These are phyloP conservation scores for Kockiozyma suomiensis DNA, from an alignment of 805 yeast genomes.

Conservation along the genomic window DNA sequence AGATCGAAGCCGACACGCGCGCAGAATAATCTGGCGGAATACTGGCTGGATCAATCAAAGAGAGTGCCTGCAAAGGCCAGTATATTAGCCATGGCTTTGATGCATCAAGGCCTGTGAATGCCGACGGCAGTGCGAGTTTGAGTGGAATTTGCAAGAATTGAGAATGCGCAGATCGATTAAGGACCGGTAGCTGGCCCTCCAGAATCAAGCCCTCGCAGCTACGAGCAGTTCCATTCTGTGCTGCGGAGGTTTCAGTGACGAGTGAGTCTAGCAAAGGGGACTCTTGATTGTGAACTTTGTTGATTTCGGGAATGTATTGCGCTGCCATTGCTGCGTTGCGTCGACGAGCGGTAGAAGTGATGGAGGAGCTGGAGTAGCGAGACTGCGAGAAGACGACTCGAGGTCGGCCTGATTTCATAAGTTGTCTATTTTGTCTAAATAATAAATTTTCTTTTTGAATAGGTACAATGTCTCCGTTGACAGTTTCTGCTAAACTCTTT, in stretches of 20 bases:
- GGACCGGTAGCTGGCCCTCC: constrained; percentile 14
- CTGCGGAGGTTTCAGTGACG: constrained; percentile 25
- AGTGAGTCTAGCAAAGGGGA: constrained; percentile 13
- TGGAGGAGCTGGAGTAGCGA: constrained; percentile 1
- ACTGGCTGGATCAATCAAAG: constrained; percentile 40
- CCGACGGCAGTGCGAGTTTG: constrained; percentile 49
- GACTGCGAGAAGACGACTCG: constrained; percentile 13
- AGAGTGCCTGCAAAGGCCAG: constrained; percentile 70
- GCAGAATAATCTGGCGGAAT: constrained; percentile 14
- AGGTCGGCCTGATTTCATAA: constrained; percentile 2
- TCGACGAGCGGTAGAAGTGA: background rate
- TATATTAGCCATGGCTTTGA: constrained; percentile 90
- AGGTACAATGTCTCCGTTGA: background rate
- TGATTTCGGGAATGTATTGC: constrained; percentile 2
- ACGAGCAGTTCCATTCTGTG: constrained; percentile 23
- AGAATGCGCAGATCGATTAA: constrained; percentile 11
- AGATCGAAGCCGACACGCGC: constrained; percentile 39
- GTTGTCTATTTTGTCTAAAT: background rate
- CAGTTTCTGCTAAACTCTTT: background rate
- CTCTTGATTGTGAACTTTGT: constrained; percentile 15
- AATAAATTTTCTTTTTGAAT: too few species aligned
- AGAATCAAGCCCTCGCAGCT: constrained; percentile 13
- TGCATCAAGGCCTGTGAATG: constrained; percentile 68
- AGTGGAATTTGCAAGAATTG: constrained; percentile 12
- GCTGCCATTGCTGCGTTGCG: constrained; percentile 10